Conservation (phyloP, 805 yeast genomes). For the Barnettozyma pratensis region DNA sequence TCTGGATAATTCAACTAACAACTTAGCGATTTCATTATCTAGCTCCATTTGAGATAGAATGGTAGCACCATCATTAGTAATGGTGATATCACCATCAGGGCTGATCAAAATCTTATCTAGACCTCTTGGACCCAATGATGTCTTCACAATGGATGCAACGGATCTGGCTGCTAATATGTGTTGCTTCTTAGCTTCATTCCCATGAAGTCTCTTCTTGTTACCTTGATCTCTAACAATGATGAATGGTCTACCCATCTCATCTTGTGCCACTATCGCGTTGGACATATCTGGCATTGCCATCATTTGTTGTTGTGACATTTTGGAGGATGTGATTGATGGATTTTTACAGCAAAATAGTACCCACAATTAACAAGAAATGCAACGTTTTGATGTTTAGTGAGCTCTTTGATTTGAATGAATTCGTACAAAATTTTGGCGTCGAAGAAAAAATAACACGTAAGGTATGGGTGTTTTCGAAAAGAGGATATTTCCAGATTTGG, state of each 20-base stretch:
- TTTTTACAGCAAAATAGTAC: not conserved
- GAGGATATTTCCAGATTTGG: not conserved
- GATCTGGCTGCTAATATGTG: slow-evolving; percentile 94
- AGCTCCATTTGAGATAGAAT: slow-evolving; percentile 93
- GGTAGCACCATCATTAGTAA: slow-evolving; percentile 98
- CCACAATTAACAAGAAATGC: not conserved
- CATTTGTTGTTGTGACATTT: slow-evolving; percentile 30
- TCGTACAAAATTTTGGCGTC: slow-evolving; percentile 5
- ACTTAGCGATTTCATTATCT: slow-evolving; percentile 92
- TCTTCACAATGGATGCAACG: slow-evolving; percentile 85
- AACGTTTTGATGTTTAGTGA: not conserved
- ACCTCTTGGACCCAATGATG: slow-evolving; percentile 98
- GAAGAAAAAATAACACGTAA: slow-evolving; percentile 2
- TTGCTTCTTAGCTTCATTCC: slow-evolving; percentile 73
- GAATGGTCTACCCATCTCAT: slow-evolving; percentile 98
- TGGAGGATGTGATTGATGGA: not conserved
- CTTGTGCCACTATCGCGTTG: slow-evolving; percentile 98
- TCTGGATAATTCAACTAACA: slow-evolving; percentile 86
- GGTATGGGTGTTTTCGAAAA: not conserved
- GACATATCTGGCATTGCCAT: slow-evolving; percentile 82
- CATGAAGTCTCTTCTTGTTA: slow-evolving; percentile 59
- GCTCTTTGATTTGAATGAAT: not conserved
- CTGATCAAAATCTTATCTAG: slow-evolving; percentile 90
- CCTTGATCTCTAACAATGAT: slow-evolving; percentile 91
- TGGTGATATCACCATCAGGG: slow-evolving; percentile 97